A percentile compares a stretch with the other conserved stretches of the same genome.
Evolutionary conservation across 176 grass and related monocot genomes (phyloP).

Genomic region (Oropetium thomaeum): DNA sequence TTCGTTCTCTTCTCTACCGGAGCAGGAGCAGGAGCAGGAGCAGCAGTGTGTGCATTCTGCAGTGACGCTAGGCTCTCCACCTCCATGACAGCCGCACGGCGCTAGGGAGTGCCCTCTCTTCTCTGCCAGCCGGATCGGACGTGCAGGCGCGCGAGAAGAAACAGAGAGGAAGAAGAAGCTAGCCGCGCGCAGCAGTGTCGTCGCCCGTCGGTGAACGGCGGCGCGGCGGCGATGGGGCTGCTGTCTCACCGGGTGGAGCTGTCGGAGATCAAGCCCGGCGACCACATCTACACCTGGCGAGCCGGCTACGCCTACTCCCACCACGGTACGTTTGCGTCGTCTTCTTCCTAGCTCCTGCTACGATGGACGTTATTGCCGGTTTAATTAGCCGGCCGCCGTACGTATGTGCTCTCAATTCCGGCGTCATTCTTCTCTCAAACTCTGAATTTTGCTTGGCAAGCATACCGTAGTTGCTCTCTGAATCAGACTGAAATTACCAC

Average conservation of each 20-base stretch:
- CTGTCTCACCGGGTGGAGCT: slow-evolving; percentile 50
- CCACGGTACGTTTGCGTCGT: slow-evolving; percentile 44
- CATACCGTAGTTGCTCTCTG: too few relatives aligned
- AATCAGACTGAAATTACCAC: neutral
- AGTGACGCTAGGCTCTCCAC: too few relatives aligned
- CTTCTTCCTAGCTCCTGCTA: neutral
- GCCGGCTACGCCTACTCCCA: slow-evolving; percentile 65
- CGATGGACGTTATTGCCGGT: neutral
- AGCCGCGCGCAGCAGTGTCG: neutral
- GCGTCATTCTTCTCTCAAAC: too few relatives aligned
- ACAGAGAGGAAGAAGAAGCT: neutral
- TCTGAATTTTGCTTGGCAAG: too few relatives aligned
- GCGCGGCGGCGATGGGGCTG: slow-evolving; percentile 36
- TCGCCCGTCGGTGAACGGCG: neutral
- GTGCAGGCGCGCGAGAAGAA: too few relatives aligned
- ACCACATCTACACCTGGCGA: slow-evolving; percentile 91
- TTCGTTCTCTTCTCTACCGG: too few relatives aligned
- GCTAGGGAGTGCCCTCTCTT: too few relatives aligned
- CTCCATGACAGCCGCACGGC: too few relatives aligned
- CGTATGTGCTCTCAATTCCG: neutral
- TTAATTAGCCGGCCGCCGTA: neutral
- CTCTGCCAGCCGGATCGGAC: too few relatives aligned
- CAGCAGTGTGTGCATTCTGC: too few relatives aligned
- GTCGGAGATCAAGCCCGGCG: slow-evolving; percentile 63
- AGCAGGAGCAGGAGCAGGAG: too few relatives aligned